Evolutionary conservation across 2,329 filamentous ascomycete species (phyloP), one percentile per base, ranked within the genome.

Genomic region (Hypoxylon rubiginosum): DNA sequence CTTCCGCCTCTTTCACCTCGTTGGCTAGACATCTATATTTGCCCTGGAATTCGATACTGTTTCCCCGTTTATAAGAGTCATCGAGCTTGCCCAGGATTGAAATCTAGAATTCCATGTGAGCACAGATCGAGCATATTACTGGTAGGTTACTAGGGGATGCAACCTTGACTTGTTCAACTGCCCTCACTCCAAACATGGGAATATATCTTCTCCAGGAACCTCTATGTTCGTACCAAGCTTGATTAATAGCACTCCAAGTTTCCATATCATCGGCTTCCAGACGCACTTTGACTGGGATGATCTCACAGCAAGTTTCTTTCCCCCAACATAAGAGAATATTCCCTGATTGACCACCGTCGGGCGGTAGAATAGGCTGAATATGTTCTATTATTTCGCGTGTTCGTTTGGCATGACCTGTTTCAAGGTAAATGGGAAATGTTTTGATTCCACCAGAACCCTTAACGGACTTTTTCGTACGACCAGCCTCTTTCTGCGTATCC

Each of bases 191-290:
- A 13, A 57, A 49, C 43, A 49, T 57, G 2, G 54, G 54, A 26
- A 57, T 17, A n/a, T 39, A 30, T 17, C 49, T 57, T 57, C 54
- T 49, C 54, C 54, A 57, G 5, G n/a, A 41, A n/a, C 54, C 54
- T 19, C 32, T 57, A 7, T 5, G 30, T 19, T 41, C 30, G 28
- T 57, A 57, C 54, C 54, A 57, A 30, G 28, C 43, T 10, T 57
- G 6, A 17, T 19, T 30, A 7, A 57, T 26, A 24, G 43, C 21
- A n/a, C 9, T 49, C 30, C 30, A 49, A 11, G 1, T 17, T 3
- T 26, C 43, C 10, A 15, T 15, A 3, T 19, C 45, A 19, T 39
- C n/a, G 1, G 45, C 54, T 17, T 7, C 11, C 2, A 26, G 8
- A 17, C 39, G 0, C n/a, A 57, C 32, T 19, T 13, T 11, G 1